Evolutionary conservation across 805 yeast species (phyloP).

Genomic region (Ogataea naganishii): DNA sequence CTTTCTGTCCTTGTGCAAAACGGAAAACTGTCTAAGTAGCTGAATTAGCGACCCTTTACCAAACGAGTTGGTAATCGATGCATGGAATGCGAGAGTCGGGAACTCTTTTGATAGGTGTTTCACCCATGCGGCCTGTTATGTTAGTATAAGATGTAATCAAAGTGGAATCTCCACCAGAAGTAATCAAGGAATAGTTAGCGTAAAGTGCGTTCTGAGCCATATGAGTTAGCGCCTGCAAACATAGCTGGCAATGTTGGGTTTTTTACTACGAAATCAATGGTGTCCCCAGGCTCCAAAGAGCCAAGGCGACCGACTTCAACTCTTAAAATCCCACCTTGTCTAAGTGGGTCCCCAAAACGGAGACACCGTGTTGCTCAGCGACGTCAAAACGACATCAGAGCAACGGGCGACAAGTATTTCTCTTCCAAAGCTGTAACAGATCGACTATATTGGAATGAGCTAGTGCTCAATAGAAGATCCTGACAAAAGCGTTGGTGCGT

Average conservation of each 20-base stretch:
- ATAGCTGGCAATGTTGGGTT: constrained; percentile 61
- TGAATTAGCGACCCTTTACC: constrained; percentile 97
- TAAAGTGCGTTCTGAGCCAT: no score
- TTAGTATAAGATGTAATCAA: neutral
- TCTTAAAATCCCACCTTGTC: constrained; percentile 57
- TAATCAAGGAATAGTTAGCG: no score
- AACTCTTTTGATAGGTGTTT: constrained; percentile 83
- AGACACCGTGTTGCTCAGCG: constrained; percentile 17
- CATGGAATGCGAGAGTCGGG: constrained; percentile 97
- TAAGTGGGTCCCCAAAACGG: constrained; percentile 37
- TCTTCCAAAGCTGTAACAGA: constrained; percentile 99
- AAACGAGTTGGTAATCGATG: constrained; percentile 93
- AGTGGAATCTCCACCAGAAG: constrained; percentile 23
- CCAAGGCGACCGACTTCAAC: constrained; percentile 53
- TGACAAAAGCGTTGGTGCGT: constrained; percentile 82
- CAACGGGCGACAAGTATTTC: constrained; percentile 49
- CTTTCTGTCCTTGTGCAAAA: constrained; percentile 84
- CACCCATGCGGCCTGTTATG: constrained; percentile 92
- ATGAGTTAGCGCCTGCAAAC: no score
- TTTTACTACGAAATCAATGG: constrained; percentile 89
- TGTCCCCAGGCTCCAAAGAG: constrained; percentile 19
- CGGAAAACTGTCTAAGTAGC: constrained; percentile 84
- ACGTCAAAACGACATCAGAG: constrained; percentile 38
- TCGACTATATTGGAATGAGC: constrained; percentile 41
- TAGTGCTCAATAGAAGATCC: constrained; percentile 38